Evolutionary conservation across 2,329 filamentous ascomycete species (phyloP).

Genomic region (Mycosphaerelloides madeirae): DNA sequence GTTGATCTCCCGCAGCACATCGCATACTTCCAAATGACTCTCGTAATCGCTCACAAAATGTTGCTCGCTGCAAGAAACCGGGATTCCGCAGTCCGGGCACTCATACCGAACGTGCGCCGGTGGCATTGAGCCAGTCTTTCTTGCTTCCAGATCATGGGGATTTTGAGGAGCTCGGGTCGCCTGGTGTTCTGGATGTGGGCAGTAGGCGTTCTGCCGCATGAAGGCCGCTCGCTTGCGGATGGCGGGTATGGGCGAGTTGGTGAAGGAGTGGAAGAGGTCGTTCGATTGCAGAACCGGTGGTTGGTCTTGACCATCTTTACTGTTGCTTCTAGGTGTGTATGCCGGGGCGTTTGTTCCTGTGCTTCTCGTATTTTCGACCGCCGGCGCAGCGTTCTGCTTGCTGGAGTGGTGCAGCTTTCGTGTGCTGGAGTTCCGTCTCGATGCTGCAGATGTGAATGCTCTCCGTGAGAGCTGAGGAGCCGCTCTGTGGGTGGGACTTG

Average conservation of each 20-base stretch:
- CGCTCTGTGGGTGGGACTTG: constrained; percentile 7
- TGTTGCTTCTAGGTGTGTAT: constrained; percentile 1
- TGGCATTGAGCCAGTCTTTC: constrained; percentile 56
- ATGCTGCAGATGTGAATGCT: constrained; percentile 20
- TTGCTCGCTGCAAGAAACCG: constrained; percentile 87
- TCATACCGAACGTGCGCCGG: constrained; percentile 87
- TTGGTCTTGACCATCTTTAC: constrained; percentile 23
- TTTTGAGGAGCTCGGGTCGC: constrained; percentile 65
- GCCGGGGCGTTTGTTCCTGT: constrained; percentile 6
- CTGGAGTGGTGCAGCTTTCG: constrained; percentile 22
- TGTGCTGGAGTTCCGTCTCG: constrained; percentile 15
- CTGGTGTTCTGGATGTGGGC: constrained; percentile 83
- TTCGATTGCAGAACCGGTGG: constrained; percentile 57
- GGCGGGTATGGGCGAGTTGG: constrained; percentile 78
- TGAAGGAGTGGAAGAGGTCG: constrained; percentile 91
- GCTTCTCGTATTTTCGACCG: constrained; percentile 12
- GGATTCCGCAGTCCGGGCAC: constrained; percentile 92
- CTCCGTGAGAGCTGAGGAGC: constrained; percentile 10
- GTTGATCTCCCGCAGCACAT: constrained; percentile 86
- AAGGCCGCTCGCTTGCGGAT: constrained; percentile 84
- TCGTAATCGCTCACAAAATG: constrained; percentile 98
- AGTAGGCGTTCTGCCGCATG: constrained; percentile 90
- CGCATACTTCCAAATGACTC: constrained; percentile 84
- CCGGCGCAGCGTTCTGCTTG: constrained; percentile 16
- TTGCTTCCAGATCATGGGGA: constrained; percentile 59